A percentile compares a stretch with the other conserved stretches of the same genome.
Conservation (phyloP, 2,329 filamentous ascomycete species). For the Sarocladium strictum region DNA sequence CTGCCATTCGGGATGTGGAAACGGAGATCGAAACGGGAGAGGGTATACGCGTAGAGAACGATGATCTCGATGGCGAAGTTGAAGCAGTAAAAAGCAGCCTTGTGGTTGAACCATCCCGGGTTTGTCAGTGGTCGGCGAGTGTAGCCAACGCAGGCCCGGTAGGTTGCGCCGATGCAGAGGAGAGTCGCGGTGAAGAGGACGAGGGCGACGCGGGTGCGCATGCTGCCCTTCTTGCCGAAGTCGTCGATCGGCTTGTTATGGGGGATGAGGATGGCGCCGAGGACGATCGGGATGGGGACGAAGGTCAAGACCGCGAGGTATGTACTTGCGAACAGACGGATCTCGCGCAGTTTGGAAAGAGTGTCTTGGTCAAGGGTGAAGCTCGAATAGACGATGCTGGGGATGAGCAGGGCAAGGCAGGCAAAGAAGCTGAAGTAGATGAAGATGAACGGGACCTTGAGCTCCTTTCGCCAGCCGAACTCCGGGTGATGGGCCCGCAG, state of each 20-base stretch:
- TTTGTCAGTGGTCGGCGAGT: slow-evolving; percentile 39
- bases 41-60: slow-evolving; percentile 60
- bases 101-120: slow-evolving; percentile 65
- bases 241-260: slow-evolving; percentile 39
- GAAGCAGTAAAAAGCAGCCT: slow-evolving; percentile 72
- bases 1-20: slow-evolving; percentile 72
- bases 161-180: slow-evolving; percentile 63
- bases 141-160: slow-evolving; percentile 57
- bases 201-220: slow-evolving; percentile 60
- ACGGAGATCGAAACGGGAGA: slow-evolving; percentile 64
- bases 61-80: slow-evolving; percentile 70
- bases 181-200: slow-evolving; percentile 53
- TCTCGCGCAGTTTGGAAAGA: slow-evolving; percentile 47
- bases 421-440: slow-evolving; percentile 53
- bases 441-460: slow-evolving; percentile 46
- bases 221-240: slow-evolving; percentile 53
- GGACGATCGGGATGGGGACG: slow-evolving; percentile 53
- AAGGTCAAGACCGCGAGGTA: slow-evolving; percentile 62
- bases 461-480: slow-evolving; percentile 59
- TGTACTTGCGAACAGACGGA: slow-evolving; percentile 61
- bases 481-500: slow-evolving; percentile 65
- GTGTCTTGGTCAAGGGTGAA: slow-evolving; percentile 54
- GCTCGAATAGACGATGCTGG: slow-evolving; percentile 55
- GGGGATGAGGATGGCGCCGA: slow-evolving; percentile 32
- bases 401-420: slow-evolving; percentile 61